These are phyloP conservation scores for Populus ilicifolia DNA, from an alignment of 345 rosid species.

Conservation along the genomic window DNA sequence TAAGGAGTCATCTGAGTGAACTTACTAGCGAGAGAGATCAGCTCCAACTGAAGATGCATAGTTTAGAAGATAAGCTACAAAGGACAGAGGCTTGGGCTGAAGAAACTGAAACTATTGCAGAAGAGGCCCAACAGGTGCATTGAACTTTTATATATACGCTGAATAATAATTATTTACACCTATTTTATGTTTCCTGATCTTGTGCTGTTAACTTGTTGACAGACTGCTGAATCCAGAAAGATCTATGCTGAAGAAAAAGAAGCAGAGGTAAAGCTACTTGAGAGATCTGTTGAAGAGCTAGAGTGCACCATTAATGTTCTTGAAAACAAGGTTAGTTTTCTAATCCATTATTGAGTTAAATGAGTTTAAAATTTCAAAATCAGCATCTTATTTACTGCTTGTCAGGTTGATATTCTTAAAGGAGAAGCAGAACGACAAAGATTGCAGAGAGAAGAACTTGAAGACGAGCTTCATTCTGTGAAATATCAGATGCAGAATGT, in stretches of 20 bases:
- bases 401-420: constrained; percentile 78
- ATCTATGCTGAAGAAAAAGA: constrained; percentile 72
- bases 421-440: constrained; percentile 91
- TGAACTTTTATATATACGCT: constrained; percentile 6
- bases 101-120: constrained; percentile 60
- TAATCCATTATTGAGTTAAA: constrained; percentile 10
- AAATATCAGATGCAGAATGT: constrained; percentile 69
- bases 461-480: constrained; percentile 64
- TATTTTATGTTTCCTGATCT: not conserved
- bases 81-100: constrained; percentile 48
- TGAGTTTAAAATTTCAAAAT: not conserved
- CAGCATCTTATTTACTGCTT: constrained; percentile 25
- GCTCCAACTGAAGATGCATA: constrained; percentile 48
- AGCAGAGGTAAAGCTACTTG: constrained; percentile 78
- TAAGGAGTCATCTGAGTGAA: constrained; percentile 47
- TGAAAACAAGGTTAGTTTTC: constrained; percentile 67
- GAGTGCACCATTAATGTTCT: constrained; percentile 72
- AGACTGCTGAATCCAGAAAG: constrained; percentile 77
- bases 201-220: constrained; percentile 7
- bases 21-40: constrained; percentile 56
- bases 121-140: constrained; percentile 69
- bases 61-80: constrained; percentile 55
- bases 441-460: constrained; percentile 87
- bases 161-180: not conserved
- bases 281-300: constrained; percentile 88